Conservation (phyloP, 495 filamentous ascomycete species). For the Hypoxylon trugodes region DNA sequence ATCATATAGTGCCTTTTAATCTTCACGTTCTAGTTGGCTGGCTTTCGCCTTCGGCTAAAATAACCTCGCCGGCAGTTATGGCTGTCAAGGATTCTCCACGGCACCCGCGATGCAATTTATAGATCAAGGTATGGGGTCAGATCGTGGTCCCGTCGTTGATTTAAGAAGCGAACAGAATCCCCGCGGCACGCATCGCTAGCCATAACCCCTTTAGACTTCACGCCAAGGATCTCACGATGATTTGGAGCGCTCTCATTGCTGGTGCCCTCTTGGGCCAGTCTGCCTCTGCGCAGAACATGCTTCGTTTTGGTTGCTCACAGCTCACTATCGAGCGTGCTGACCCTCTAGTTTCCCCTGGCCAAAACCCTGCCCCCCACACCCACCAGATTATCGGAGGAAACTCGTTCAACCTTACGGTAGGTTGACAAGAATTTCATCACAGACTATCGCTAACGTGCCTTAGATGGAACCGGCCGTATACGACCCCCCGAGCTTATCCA, state of each 20-base stretch:
- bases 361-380: constrained; percentile 48
- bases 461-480: constrained; percentile 49
- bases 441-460: constrained; percentile 11
- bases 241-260: constrained; percentile 34
- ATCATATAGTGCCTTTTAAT: constrained; percentile 17
- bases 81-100: constrained; percentile 9
- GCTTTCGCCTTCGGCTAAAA: constrained; percentile 26
- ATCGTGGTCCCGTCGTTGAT: constrained; percentile 8
- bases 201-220: constrained; percentile 14
- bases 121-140: constrained; percentile 1
- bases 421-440: neutral
- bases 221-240: constrained; percentile 31
- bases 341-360: constrained; percentile 49
- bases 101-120: constrained; percentile 15
- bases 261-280: constrained; percentile 44
- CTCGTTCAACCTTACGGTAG: constrained; percentile 48
- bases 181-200: constrained; percentile 6
- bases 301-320: constrained; percentile 54
- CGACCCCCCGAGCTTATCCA: constrained; percentile 46
- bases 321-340: constrained; percentile 51
- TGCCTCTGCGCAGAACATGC: constrained; percentile 44
- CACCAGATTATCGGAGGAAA: constrained; percentile 52
- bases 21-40: constrained; percentile 19
- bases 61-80: constrained; percentile 23
- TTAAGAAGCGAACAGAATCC: constrained; percentile 19